Conservation (phyloP, 2,329 filamentous ascomycete species). For the Trichophyton benhamiae region DNA sequence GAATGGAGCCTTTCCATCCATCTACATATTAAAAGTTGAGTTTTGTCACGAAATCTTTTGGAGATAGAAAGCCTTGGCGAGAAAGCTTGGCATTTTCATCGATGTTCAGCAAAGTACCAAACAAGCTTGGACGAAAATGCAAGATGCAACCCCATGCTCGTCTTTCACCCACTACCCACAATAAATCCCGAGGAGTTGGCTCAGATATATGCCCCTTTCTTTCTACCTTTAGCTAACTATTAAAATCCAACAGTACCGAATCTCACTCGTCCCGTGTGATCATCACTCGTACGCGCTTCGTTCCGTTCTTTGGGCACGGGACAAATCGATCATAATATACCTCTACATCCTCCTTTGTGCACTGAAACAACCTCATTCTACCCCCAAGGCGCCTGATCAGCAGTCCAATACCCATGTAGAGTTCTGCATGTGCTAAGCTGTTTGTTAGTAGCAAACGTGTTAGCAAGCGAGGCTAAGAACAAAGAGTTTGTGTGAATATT, state of each 20-base stretch:
- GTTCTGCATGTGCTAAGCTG: background rate
- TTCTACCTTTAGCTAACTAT: too few species aligned
- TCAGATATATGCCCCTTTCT: too few species aligned
- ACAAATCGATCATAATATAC: background rate
- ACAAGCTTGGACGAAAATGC: too few species aligned
- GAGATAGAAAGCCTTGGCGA: background rate
- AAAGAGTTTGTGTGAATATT: too few species aligned
- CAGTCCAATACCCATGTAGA: background rate
- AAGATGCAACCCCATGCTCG: too few species aligned
- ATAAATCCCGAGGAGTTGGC: too few species aligned
- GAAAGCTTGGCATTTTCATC: background rate
- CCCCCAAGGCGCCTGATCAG: background rate
- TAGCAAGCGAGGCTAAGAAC: background rate
- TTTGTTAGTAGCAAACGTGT: background rate
- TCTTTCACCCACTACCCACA: too few species aligned
- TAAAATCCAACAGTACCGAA: background rate
- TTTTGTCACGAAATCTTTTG: background rate
- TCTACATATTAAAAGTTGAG: background rate
- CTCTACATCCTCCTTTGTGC: background rate
- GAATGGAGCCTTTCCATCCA: background rate
- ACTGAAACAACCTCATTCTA: background rate
- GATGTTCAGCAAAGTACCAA: too few species aligned
- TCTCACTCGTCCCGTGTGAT: background rate
- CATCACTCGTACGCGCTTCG: background rate
- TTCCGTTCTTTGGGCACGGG: background rate